Base-by-base conservation (phyloP, 352 stramenopile species). In the Aphanomyces invadans region DNA sequence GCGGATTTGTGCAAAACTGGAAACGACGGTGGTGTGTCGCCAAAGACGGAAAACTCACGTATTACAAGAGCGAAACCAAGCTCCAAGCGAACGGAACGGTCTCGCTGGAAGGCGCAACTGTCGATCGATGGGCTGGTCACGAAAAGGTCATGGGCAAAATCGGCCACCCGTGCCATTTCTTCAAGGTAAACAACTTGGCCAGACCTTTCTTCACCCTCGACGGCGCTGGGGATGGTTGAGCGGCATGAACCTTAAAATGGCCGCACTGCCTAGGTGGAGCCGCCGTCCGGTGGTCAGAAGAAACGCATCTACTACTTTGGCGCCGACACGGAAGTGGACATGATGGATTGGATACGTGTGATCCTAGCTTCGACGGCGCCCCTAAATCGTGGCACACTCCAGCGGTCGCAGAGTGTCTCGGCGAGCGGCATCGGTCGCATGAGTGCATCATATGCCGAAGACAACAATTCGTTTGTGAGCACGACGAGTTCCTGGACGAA, bases 1-100 rank as follows among this genome's bases (percentile, higher is more conserved):
- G 81, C 36, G 84, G 84, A 2, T 90, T 93, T 28, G 77, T 93
- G 25, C 87, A 88, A 52, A 91, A 87, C 72, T 93, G 84, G 84
- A 93, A 90, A 66, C 86, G 86, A 46, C 76, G 84, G 46, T 93
- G 84, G 84, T 91, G 90, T 70, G 82, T 93, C 9, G 80, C 82
- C 19, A 80, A 79, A 7, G 84, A 91, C 39, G 82, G 82, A 3
- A 86, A 87, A 60, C 78, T 93, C 56, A 91, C 80, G 74, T 93
- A 90, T 55, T 93, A 86, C 31, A 70, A 82, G 28, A 77, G 70
- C 12, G 73, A 80, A 4, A 80, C 78, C 2, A 81, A 91, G 42
- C 77, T 79, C 15, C 89, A 80, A 51, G 82, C 84, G 21, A 67
- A 89, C n/a, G 82, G 82, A 1, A 74, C 77, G 12, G 79, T 93